phyloP scores from a whole-genome alignment of 2,329 filamentous ascomycete genomes.

The Lasiodiplodia sp. region DNA sequence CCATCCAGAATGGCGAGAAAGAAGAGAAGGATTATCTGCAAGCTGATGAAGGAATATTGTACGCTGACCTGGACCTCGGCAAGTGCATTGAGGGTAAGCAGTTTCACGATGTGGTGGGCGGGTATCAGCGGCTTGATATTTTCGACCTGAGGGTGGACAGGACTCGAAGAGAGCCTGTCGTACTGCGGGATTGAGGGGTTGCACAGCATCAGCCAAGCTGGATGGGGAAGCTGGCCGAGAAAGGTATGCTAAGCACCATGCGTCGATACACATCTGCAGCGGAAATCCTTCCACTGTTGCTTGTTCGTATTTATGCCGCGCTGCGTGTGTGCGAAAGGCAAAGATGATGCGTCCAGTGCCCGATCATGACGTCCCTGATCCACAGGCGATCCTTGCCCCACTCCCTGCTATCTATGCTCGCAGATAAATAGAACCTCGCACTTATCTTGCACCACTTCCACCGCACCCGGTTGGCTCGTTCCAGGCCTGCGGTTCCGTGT shows the following conservation, averaged over 20 bases:
- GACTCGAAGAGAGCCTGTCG: slow-evolving; percentile 46
- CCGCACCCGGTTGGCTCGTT: neutral
- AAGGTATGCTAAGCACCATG: neutral
- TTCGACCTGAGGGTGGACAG: slow-evolving; percentile 61
- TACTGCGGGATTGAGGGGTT: slow-evolving; percentile 33
- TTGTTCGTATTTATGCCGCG: neutral
- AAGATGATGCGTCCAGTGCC: neutral
- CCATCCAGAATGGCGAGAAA: slow-evolving; percentile 36
- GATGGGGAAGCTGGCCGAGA: neutral
- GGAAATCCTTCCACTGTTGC: neutral
- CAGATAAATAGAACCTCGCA: neutral
- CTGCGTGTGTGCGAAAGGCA: neutral
- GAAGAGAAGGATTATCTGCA: slow-evolving; percentile 51
- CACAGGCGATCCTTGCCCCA: neutral
- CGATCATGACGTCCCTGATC: neutral
- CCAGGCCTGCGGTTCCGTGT: neutral
- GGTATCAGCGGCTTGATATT: slow-evolving; percentile 63
- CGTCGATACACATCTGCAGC: neutral
- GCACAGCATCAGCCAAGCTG: neutral
- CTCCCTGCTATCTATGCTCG: neutral
- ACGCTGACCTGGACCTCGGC: slow-evolving; percentile 59
- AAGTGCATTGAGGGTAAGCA: slow-evolving; percentile 64
- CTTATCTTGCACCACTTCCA: neutral
- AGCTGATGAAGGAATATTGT: slow-evolving; percentile 57
- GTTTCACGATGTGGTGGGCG: slow-evolving; percentile 64